These are phyloP conservation scores for Glaciozyma antarctica DNA, from an alignment of 768 basidiomycete genomes.

Conservation along the genomic window DNA sequence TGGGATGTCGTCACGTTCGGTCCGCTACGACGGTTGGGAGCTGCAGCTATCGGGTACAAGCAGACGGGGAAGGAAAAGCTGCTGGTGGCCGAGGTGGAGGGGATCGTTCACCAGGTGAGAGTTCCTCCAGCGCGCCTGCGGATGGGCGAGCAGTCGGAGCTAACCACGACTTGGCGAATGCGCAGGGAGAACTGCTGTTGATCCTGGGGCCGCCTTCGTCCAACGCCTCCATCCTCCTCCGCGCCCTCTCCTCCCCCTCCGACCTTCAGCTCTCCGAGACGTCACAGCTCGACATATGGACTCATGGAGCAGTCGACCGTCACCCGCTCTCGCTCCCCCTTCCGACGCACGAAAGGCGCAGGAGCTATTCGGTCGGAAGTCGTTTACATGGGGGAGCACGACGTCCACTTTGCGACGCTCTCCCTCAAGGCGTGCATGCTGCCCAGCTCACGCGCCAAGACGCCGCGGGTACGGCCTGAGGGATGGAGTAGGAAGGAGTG, in stretches of 20 bases:
- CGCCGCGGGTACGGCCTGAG: constrained; percentile 44
- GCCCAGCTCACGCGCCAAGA: constrained; percentile 47
- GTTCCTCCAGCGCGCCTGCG: not conserved
- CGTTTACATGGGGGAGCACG: constrained; percentile 41
- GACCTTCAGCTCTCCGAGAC: constrained; percentile 18
- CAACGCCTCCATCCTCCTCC: constrained; percentile 15
- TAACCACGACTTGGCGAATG: not conserved
- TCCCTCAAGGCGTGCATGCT: constrained; percentile 45
- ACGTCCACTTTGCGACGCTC: constrained; percentile 44
- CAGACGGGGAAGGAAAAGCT: not conserved
- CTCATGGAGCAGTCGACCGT: constrained; percentile 7
- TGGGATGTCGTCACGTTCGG: constrained; percentile 15
- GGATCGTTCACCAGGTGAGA: constrained; percentile 28
- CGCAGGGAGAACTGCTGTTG: constrained; percentile 28
- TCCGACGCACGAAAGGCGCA: not conserved
- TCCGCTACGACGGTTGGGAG: constrained; percentile 4
- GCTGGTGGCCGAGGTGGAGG: constrained; percentile 19
- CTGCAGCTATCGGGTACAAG: not conserved
- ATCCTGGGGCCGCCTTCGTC: constrained; percentile 20
- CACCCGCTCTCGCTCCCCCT: constrained; percentile 5
- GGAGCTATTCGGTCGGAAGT: constrained; percentile 40
- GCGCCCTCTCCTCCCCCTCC: constrained; percentile 14
- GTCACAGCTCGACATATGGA: constrained; percentile 26
- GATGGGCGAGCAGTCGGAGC: not conserved
- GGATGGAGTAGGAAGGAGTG: constrained; percentile 36